Base-by-base conservation (phyloP, 345 rosid species). In the Linum usitatissimum region DNA sequence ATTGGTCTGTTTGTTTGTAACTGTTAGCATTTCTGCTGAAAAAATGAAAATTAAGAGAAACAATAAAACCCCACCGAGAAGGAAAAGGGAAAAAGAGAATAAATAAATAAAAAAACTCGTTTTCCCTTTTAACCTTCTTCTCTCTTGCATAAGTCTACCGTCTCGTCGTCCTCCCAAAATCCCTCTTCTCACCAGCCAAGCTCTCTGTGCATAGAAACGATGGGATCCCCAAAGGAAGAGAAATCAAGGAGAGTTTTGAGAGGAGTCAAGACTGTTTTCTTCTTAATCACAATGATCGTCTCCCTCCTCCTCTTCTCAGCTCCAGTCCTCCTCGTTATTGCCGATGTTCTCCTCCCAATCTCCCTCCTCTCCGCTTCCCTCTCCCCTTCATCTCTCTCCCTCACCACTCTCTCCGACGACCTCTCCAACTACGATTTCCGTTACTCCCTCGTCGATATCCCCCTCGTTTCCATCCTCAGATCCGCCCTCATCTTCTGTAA, bases 241-340 rank as follows among this genome's bases (percentile, higher is more conserved):
- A 71, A 60, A 74, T 65, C 77, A 20, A 77, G 57, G 30, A 67
- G 69, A 61, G 64, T 80, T 42, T 67, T 76, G 66, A 79, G 98
- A 72, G 86, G 78, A 0, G 53, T 89, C 14, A 89, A 87, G 75
- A 87, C 94, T 40, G 21, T 92, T 42, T 88, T 85, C 62, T 84
- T 91, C 84, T 53, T 91, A 23, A 65, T 84, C 69, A 55, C 89
- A 63, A 77, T 92, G 90, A 65, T 84, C 64, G 42, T 92, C 48
- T 92, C 96, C 51, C 83, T 89, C 53, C 84, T 92, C 28, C 45
- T 92, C 0, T 81, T 89, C 71, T 92, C 95, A 55, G 95, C 93
- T n/a, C 98, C 98, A 0, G 70, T 89, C 73, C 77, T 92, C 60
- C 78, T 92, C 63, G 91, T 66, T n/a, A 61, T 89, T 58, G 88